These are phyloP conservation scores for Sporothrix brunneoviolacea DNA, from an alignment of 2,329 filamentous ascomycete genomes.

Conservation along the genomic window DNA sequence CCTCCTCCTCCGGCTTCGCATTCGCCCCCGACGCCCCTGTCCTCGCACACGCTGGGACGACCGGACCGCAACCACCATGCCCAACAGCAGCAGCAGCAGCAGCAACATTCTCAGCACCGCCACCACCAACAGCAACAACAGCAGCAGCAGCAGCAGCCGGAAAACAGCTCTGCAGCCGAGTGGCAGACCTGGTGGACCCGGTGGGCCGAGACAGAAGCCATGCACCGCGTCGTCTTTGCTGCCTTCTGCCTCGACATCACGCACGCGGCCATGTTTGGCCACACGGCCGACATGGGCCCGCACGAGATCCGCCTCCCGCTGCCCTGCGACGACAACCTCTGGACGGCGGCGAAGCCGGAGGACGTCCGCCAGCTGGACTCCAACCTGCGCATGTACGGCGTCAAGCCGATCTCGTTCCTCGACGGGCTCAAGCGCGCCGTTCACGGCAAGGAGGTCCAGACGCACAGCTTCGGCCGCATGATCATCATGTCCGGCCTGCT, in stretches of 20 bases:
- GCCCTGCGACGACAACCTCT: conserved; percentile 80
- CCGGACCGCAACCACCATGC: neutral
- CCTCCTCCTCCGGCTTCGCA: neutral
- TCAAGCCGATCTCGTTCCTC: conserved; percentile 73
- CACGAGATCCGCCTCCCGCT: conserved; percentile 82
- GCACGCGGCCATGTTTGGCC: conserved; percentile 88
- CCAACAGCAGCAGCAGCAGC: conserved; percentile 2
- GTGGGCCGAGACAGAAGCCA: conserved; percentile 86
- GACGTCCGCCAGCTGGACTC: conserved; percentile 72
- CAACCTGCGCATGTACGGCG: conserved; percentile 68
- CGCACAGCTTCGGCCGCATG: conserved; percentile 81
- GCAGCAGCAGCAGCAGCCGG: conserved; percentile 2
- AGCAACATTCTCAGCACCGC: neutral
- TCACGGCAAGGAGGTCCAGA: conserved; percentile 72
- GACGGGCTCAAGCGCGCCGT: conserved; percentile 79
- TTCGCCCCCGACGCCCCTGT: conserved; percentile 6
- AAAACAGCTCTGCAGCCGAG: conserved; percentile 26
- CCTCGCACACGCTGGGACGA: neutral
- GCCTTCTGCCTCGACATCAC: conserved; percentile 86
- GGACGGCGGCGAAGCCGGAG: conserved; percentile 72
- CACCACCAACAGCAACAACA: conserved; percentile 3
- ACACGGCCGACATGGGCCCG: conserved; percentile 82
- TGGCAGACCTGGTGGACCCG: conserved; percentile 64
- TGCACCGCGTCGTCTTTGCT: conserved; percentile 76
- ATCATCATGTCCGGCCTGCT: conserved; percentile 85